A percentile compares a stretch with the other conserved stretches of the same genome.
Conservation (phyloP, 2,329 filamentous ascomycete species). For the Myriosclerotinia curreyana region DNA sequence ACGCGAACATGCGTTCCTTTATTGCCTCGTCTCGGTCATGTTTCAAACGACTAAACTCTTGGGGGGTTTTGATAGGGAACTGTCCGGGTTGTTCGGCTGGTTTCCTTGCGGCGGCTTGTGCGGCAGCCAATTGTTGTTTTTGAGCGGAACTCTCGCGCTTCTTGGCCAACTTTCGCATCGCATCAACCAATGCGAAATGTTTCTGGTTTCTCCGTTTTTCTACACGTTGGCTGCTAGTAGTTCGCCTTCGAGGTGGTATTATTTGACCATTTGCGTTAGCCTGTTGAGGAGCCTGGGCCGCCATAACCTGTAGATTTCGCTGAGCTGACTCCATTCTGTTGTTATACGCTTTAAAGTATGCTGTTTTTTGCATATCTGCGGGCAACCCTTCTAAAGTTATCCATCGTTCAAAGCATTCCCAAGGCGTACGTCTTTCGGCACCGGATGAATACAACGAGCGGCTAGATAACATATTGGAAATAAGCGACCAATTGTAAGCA, state of each 20-base stretch:
- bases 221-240: slow-evolving; percentile 77
- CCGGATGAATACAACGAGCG: slow-evolving; percentile 78
- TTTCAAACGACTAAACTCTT: slow-evolving; percentile 86
- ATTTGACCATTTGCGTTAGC: slow-evolving; percentile 45
- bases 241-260: slow-evolving; percentile 59
- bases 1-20: slow-evolving; percentile 56
- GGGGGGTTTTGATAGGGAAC: slow-evolving; percentile 61
- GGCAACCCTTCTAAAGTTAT: slow-evolving; percentile 87
- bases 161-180: slow-evolving; percentile 92
- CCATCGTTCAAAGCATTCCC: slow-evolving; percentile 99
- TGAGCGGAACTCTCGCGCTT: slow-evolving; percentile 82
- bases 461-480: slow-evolving; percentile 73
- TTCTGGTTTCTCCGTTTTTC: slow-evolving; percentile 83
- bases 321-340: slow-evolving; percentile 59
- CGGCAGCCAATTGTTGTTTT: slow-evolving; percentile 80
- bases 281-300: slow-evolving; percentile 36
- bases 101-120: slow-evolving; percentile 78
- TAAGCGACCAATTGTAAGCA: slow-evolving; percentile 96
- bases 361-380: slow-evolving; percentile 89
- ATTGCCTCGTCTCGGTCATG: slow-evolving; percentile 77
- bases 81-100: slow-evolving; percentile 61
- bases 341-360: slow-evolving; percentile 80
- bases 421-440: slow-evolving; percentile 85
- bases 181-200: slow-evolving; percentile 84
- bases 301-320: slow-evolving; percentile 45